Base-by-base conservation (phyloP, 441 rosid species). In the Erodium chrysanthum region DNA sequence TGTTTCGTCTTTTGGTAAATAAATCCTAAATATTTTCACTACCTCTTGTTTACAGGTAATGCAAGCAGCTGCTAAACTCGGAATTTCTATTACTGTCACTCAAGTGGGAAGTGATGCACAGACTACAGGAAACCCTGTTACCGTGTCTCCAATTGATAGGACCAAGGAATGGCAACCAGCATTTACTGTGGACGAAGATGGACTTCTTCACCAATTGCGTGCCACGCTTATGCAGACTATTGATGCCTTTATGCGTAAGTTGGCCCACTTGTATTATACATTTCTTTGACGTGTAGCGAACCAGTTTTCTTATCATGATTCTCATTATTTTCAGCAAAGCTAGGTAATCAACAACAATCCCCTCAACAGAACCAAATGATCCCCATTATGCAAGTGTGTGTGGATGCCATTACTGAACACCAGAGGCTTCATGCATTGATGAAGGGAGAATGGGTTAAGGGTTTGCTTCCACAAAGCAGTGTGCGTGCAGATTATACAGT, bases 391-490 rank as follows among this genome's bases (percentile, higher is more conserved):
- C 96, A 88, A 83, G 88, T 86, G 76, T 93, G 96, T 67, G 80
- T 88, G 48, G 89, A 89, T 88, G 96, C 93, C 48, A 82, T 91
- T 76, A 88, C 89, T 6, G 96, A 89, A 82, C 97, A 94, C 76
- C 97, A 88, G 79, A 89, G 85, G 84, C 97, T 94, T 73, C 87
- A 79, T 44, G 77, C 86, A 6, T 80, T 94, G 80, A 83, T 91
- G 92, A 94, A 88, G 86, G 97, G 96, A 70, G 97, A 91, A 71
- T 89, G 93, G 94, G 88, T 85, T 68, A 94, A 88, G 77, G 96
- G 92, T 71, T 68, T 94, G 77, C 90, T 93, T 25, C 95, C 96
- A 5, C 87, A 86, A 66, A 82, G 86, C 78, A 85, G 80, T 77
- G 77, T 90, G 75, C 85, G 78, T 37, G 90, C 89, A 66, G 90